Base-by-base conservation (phyloP, 805 yeast genomes). In the Wickerhamomyces kurtzmanii region DNA sequence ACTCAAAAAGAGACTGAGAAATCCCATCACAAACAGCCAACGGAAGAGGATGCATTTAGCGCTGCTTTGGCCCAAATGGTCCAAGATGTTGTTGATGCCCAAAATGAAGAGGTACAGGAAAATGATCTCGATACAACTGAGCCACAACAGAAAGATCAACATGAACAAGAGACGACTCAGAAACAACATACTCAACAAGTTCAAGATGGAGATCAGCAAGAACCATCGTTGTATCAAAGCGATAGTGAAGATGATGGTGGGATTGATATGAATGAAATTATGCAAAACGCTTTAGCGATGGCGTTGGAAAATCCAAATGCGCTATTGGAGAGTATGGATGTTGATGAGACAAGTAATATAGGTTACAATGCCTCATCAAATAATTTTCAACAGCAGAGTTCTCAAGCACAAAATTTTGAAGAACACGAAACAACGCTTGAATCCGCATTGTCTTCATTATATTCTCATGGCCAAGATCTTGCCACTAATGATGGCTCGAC, bases 241-340 rank as follows among this genome's bases (percentile, higher is more conserved):
- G n/a, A n/a, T 5, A 6, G 29, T 11, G 29, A 28, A 23, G 42
- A 49, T 20, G 67, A 57, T 20, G 69, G 59, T 18, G 72, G 68
- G 16, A 56, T 77, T 33, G 83, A 77, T 41, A 63, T 80, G 72
- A 75, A 71, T 41, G 79, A 71, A 38, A 80, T 80, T 37, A 66
- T 80, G 63, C 84, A 76, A 37, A 77, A 77, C 53, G 91, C 89
- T 1, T 65, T 80, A 56, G 70, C 71, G 26, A 64, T 81, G 77
- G 91, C 87, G 0, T 71, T 74, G 62, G 78, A 71, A 34, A 71
- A 75, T 34, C 79, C 79, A 10, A 53, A 43, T 12, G 45, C 54
- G 9, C 34, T 38, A 47, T 49, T 42, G 50, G 68, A 51, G 42
- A 65, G 42, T 44, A 61, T 53, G 52, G 46, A 45, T 30, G 38